A percentile compares a stretch with the other conserved stretches of the same genome.
Evolutionary conservation across 2,329 filamentous ascomycete species (phyloP).

Genomic region (Ophiostoma perfectum): DNA sequence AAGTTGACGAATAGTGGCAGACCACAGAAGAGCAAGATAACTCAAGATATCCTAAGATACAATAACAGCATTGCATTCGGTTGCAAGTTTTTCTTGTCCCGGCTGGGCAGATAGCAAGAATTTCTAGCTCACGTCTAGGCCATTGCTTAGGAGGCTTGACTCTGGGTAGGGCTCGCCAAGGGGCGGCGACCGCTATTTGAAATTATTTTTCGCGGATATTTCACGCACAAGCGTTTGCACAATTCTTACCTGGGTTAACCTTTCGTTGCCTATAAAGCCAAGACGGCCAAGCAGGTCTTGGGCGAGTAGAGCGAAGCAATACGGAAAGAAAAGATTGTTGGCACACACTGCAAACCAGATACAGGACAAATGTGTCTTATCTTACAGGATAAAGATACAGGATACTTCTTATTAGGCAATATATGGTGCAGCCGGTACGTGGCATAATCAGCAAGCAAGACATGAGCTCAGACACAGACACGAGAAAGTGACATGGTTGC

Average conservation of each 20-base stretch:
- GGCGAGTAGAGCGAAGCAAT: background rate
- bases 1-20: background rate
- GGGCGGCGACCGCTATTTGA: background rate
- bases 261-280: background rate
- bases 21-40: background rate
- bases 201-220: background rate
- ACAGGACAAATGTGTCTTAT: too few relatives aligned
- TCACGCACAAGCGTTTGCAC: background rate
- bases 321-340: background rate
- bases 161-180: background rate
- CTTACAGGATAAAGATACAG: too few relatives aligned
- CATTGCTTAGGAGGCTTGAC: background rate
- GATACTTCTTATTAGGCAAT: background rate
- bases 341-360: background rate
- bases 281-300: background rate
- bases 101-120: background rate
- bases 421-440: background rate
- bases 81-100: background rate
- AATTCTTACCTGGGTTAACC: conserved; percentile 2
- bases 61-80: background rate
- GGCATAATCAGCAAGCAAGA: background rate
- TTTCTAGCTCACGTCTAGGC: conserved; percentile 2
- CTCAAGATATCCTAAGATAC: background rate
- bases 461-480: background rate
- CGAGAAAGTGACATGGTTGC: background rate